These are phyloP conservation scores for Dothideomycetes sp. DNA, from an alignment of 2,329 filamentous ascomycete genomes.

Conservation along the genomic window DNA sequence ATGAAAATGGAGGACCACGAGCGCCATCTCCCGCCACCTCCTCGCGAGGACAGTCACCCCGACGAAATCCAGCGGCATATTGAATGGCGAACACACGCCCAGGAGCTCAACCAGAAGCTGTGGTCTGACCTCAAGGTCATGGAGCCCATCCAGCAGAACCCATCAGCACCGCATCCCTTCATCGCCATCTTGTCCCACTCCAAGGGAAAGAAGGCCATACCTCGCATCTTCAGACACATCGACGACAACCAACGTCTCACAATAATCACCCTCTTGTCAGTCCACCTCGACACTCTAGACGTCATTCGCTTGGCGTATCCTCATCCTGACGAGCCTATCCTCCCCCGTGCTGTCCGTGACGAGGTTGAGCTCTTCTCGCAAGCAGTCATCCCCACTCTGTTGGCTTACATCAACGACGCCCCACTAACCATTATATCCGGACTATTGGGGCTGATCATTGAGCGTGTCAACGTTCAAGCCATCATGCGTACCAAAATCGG, in stretches of 20 bases:
- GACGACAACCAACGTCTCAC: conserved; percentile 88
- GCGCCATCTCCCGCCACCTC: conserved; percentile 61
- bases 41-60: conserved; percentile 52
- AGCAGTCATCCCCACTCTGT: conserved; percentile 79
- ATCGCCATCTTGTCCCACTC: conserved; percentile 89
- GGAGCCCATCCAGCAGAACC: conserved; percentile 63
- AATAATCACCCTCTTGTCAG: conserved; percentile 88
- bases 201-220: conserved; percentile 94
- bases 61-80: conserved; percentile 63
- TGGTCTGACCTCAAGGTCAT: conserved; percentile 87
- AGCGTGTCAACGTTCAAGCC: conserved; percentile 70
- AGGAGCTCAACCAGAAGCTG: conserved; percentile 64
- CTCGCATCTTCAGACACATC: conserved; percentile 87
- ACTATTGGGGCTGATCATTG: conserved; percentile 72
- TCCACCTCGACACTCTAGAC: conserved; percentile 85
- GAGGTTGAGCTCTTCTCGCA: conserved; percentile 85
- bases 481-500: conserved; percentile 82
- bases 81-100: conserved; percentile 65
- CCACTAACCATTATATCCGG: conserved; percentile 85
- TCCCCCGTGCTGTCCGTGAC: conserved; percentile 68
- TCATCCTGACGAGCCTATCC: conserved; percentile 54
- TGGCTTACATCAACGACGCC: conserved; percentile 83
- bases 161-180: conserved; percentile 70
- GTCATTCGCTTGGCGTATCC: conserved; percentile 76
- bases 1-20: conserved; percentile 95